A percentile compares a stretch with the other conserved stretches of the same genome.
These are phyloP conservation scores for Gonapodya prolifera DNA, from an alignment of 192 early-diverging fungal genomes.

Conservation along the genomic window DNA sequence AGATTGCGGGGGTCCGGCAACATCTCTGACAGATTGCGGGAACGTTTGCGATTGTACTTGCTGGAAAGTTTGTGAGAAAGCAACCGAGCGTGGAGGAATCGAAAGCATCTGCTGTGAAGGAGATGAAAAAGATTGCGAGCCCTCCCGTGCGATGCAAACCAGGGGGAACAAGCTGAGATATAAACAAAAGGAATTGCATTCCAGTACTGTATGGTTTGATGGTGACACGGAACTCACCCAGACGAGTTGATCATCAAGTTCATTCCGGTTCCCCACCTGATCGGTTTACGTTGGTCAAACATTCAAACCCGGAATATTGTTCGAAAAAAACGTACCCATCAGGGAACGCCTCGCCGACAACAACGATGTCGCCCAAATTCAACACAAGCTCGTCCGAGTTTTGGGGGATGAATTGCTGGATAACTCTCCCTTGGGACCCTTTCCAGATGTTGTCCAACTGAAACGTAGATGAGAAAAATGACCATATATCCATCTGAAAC, in stretches of 20 bases:
- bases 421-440: not conserved
- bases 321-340: not conserved
- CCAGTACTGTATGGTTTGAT: too few species aligned
- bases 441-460: not conserved
- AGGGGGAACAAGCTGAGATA: not conserved
- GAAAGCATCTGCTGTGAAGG: too few species aligned
- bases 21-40: too few species aligned
- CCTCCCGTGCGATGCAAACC: not conserved
- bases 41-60: too few species aligned
- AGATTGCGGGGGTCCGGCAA: too few species aligned
- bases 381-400: not conserved
- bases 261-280: not conserved
- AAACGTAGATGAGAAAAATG: too few species aligned
- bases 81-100: too few species aligned
- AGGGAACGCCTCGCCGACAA: not conserved
- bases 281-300: not conserved
- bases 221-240: not conserved
- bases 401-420: not conserved
- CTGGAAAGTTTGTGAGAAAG: too few species aligned
- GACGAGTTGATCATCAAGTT: not conserved
- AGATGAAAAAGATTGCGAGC: too few species aligned
- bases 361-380: not conserved
- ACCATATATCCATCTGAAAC: too few species aligned
- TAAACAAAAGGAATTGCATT: too few species aligned
- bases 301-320: not conserved